Percentiles rank a stretch among this genome's conserved stretches.
phyloP scores from a whole-genome alignment of 371 early-diverging fungal genomes.

The Circinella minor region DNA sequence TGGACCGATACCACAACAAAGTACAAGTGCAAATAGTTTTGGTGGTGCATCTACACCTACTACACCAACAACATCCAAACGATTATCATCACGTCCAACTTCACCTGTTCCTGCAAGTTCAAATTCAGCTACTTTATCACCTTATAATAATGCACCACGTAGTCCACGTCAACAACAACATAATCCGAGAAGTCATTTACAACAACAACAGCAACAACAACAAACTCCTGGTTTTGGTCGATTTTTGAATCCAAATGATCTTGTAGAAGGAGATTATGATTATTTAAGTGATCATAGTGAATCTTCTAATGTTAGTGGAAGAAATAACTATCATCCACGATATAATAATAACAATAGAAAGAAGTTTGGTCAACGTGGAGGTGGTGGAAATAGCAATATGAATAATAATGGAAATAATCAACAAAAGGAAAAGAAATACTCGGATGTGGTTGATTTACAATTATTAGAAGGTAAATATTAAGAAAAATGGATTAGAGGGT shows the following conservation, averaged over 20 bases:
- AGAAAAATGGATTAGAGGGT: neutral
- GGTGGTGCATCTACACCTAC: neutral
- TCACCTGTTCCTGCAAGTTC: slow-evolving; percentile 35
- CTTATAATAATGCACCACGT: slow-evolving; percentile 6
- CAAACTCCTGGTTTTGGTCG: slow-evolving; percentile 27
- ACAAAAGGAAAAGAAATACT: slow-evolving; percentile 74
- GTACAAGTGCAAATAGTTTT: slow-evolving; percentile 16
- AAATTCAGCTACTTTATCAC: slow-evolving; percentile 23
- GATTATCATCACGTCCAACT: slow-evolving; percentile 16
- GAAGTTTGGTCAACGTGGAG: slow-evolving; percentile 17
- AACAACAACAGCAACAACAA: slow-evolving; percentile 7
- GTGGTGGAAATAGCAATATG: neutral
- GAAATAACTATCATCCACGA: slow-evolving; percentile 13
- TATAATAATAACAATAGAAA: slow-evolving; percentile 21
- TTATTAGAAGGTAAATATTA: slow-evolving; percentile 67
- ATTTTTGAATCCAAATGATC: slow-evolving; percentile 45
- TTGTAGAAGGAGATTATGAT: slow-evolving; percentile 46
- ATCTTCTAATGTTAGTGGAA: slow-evolving; percentile 49
- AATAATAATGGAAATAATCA: slow-evolving; percentile 12
- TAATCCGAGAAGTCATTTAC: neutral
- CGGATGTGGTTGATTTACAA: slow-evolving; percentile 74
- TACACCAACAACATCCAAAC: slow-evolving; percentile 4
- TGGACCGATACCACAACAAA: slow-evolving; percentile 16
- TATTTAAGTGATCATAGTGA: slow-evolving; percentile 69
- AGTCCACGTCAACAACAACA: slow-evolving; percentile 9